phyloP scores from a whole-genome alignment of 164 flowering plant genomes.

The Piper betle region DNA sequence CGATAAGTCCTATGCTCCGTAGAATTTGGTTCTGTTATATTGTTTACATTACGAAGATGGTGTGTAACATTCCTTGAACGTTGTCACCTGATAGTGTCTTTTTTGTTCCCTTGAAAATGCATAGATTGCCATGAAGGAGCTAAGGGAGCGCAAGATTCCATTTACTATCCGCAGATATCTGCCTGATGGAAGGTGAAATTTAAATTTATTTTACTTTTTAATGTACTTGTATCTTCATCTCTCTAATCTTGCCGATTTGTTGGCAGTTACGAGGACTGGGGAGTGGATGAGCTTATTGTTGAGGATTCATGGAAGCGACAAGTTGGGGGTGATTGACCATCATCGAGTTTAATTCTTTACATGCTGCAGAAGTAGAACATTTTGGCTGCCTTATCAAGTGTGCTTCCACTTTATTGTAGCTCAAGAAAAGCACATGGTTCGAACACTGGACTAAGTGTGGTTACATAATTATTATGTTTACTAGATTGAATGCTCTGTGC shows the following conservation, averaged over 20 bases:
- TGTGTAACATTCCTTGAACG: too few species aligned
- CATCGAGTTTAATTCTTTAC: neutral
- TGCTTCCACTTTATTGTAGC: too few species aligned
- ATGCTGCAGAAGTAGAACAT: neutral
- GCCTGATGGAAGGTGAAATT: conserved; percentile 84
- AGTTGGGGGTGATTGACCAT: conserved; percentile 57
- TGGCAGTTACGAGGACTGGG: conserved; percentile 84
- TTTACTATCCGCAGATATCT: conserved; percentile 82
- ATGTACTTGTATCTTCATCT: neutral
- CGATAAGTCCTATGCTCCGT: neutral
- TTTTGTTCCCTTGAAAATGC: neutral
- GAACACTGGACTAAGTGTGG: too few species aligned
- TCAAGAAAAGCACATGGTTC: too few species aligned
- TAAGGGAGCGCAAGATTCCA: conserved; percentile 77
- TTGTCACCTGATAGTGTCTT: neutral
- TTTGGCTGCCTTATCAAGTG: neutral
- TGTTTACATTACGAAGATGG: too few species aligned
- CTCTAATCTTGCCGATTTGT: neutral
- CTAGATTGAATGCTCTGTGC: too few species aligned
- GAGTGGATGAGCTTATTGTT: conserved; percentile 88
- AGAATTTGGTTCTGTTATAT: too few species aligned
- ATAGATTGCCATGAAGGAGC: conserved; percentile 96
- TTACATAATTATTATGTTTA: too few species aligned
- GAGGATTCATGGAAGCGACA: conserved; percentile 98
- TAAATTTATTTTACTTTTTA: neutral